A percentile compares a stretch with the other conserved stretches of the same genome.
phyloP scores from a whole-genome alignment of 2,329 filamentous ascomycete species.

The Metarhizium rileyi region DNA sequence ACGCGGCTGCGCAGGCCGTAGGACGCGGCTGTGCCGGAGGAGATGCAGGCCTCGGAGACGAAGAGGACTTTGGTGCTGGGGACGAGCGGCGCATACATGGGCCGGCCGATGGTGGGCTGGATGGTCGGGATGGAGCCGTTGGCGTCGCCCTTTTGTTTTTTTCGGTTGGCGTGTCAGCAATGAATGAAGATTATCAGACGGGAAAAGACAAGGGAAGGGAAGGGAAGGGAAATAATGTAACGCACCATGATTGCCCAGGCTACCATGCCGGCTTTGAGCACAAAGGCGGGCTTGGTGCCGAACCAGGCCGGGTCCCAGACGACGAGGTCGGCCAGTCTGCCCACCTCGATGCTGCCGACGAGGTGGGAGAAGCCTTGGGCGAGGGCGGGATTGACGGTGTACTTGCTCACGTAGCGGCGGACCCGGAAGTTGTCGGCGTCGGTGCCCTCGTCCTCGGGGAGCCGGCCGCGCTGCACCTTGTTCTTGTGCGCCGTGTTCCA shows the following conservation, averaged over 20 bases:
- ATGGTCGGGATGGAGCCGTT: conserved; percentile 82
- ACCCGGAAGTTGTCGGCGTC: conserved; percentile 85
- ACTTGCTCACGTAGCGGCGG: conserved; percentile 89
- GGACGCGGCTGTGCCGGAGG: conserved; percentile 52
- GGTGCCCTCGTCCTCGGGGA: conserved; percentile 70
- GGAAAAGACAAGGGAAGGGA: not conserved
- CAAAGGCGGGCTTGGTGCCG: conserved; percentile 70
- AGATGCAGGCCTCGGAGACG: conserved; percentile 65
- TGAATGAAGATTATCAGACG: too few species aligned
- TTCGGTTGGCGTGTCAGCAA: too few species aligned
- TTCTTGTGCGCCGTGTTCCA: conserved; percentile 99
- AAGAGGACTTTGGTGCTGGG: conserved; percentile 70
- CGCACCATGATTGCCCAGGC: conserved; percentile 74
- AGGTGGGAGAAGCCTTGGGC: conserved; percentile 84
- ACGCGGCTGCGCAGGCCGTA: conserved; percentile 74
- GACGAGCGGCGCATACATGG: conserved; percentile 74
- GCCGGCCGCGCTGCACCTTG: conserved; percentile 67
- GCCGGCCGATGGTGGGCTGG: conserved; percentile 71
- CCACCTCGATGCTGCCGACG: conserved; percentile 78
- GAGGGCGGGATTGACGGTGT: conserved; percentile 89
- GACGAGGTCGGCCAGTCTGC: conserved; percentile 83
- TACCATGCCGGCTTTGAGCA: conserved; percentile 85
- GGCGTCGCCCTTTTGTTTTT: conserved; percentile 73
- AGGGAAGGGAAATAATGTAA: too few species aligned
- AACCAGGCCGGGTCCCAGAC: conserved; percentile 81